Base-by-base conservation (phyloP, 1,139 yeast genomes). In the Pichia sp. region DNA sequence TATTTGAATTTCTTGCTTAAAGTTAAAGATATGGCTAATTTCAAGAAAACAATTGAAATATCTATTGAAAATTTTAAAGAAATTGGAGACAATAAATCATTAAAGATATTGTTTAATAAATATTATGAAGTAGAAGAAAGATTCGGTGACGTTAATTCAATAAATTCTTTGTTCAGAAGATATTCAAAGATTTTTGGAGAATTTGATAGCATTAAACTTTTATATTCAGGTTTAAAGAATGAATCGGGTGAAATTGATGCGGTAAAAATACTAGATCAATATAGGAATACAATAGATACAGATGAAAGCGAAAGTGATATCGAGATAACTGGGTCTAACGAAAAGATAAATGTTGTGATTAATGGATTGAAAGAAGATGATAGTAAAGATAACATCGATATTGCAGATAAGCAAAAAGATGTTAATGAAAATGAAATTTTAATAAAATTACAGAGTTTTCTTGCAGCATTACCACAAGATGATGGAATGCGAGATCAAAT, bases 31-130 rank as follows among this genome's bases (percentile, higher is more conserved):
- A 83, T 82, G 47, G 83, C 87, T 30, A 86, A 83, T 57, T 86
- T 90, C 20, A 80, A 92, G 54, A 87, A 89, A 11, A 71, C 87
- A 37, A 83, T 92, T 60, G 97, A 92, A 63, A 70, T 78, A 12
- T 72, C 81, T 0, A 64, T 78, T 3, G 70, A 72, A 23, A 72
- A 69, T 46, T 62, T 78, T 49, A 40, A 62, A 38, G 51, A 49
- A 16, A 8, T 22, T 7, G 29, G 35, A 22, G 54, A 54, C 30
- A 60, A 39, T 60, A 65, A 69, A 46, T 62, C 65, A 12, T 61
- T 81, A 35, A 76, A 70, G 51, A 69, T 69, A 48, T 63, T 75
- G 37, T 79, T 73, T 59, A 62, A 75, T 35, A 65, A 67, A 37
- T 80, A 76, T 37, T 52, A 56, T 38, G 53, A 55, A 44, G 52